Percentiles rank a stretch among this genome's conserved stretches.
Evolutionary conservation across 371 early-diverging fungal species (phyloP).

Genomic region (Apophysomyces sp.): DNA sequence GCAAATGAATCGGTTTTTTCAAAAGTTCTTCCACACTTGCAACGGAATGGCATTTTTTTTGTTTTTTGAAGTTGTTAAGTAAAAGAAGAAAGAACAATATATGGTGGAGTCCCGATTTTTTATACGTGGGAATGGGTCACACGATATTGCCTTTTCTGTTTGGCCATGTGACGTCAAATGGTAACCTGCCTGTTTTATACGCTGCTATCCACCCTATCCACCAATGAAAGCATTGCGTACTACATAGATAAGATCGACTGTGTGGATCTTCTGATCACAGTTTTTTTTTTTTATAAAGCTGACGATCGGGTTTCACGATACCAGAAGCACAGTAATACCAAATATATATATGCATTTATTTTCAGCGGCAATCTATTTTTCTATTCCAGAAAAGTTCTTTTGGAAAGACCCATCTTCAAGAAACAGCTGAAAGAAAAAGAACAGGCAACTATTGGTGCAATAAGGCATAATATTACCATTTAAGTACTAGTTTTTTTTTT

Average conservation of each 20-base stretch:
- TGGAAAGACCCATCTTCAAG: not conserved
- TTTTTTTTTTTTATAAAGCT: not conserved
- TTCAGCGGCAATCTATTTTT: not conserved
- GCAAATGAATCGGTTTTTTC: conserved; percentile 54
- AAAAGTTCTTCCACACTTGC: conserved; percentile 56
- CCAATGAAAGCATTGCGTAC: not conserved
- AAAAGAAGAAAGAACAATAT: conserved; percentile 6
- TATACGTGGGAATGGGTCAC: not conserved
- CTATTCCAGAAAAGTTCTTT: not conserved
- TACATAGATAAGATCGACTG: not conserved
- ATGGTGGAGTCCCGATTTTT: too few species aligned
- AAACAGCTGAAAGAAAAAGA: not conserved
- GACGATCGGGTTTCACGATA: not conserved
- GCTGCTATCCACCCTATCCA: not conserved
- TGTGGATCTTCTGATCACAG: not conserved
- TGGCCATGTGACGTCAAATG: not conserved
- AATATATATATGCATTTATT: too few species aligned
- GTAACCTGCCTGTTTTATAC: not conserved
- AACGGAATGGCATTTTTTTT: conserved; percentile 52
- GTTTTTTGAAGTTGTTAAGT: not conserved
- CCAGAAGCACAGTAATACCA: too few species aligned
- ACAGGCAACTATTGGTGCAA: not conserved
- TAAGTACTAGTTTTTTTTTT: not conserved
- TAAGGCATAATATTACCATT: not conserved
- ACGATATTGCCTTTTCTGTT: not conserved